A percentile compares a stretch with the other conserved stretches of the same genome.
These are phyloP conservation scores for Sugiyamaella mastotermitis DNA, from an alignment of 805 yeast genomes.

Conservation along the genomic window DNA sequence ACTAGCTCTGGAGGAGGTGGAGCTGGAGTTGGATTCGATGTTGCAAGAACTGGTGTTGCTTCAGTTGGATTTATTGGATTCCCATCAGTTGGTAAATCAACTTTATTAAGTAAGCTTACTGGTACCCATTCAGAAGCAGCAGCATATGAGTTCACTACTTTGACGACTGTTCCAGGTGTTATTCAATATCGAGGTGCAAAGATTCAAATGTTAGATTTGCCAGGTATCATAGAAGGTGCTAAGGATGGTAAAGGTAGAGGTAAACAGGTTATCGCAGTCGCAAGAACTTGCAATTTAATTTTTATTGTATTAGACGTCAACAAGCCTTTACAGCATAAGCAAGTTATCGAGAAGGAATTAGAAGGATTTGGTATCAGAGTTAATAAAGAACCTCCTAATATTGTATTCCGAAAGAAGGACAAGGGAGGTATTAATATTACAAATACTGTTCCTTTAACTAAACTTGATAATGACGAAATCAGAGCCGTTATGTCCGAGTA, in stretches of 20 bases:
- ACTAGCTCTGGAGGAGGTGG: constrained; percentile 79
- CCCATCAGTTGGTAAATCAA: constrained; percentile 82
- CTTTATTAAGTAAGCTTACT: constrained; percentile 79
- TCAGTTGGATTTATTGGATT: constrained; percentile 97
- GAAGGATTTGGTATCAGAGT: constrained; percentile 97
- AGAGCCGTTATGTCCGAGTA: constrained; percentile 95
- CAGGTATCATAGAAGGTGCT: constrained; percentile 98
- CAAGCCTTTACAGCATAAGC: constrained; percentile 91
- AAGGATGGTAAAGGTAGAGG: constrained; percentile 98
- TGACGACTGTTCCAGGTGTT: constrained; percentile 96
- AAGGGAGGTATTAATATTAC: constrained; percentile 94
- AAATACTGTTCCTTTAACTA: constrained; percentile 87
- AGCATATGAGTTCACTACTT: constrained; percentile 92
- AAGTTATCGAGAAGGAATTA: constrained; percentile 86
- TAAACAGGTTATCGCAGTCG: constrained; percentile 97
- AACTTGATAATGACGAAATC: constrained; percentile 86
- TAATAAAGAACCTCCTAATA: constrained; percentile 89
- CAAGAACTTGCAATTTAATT: constrained; percentile 91
- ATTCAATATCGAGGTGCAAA: constrained; percentile 95
- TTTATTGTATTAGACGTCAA: constrained; percentile 94
- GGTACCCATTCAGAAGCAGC: constrained; percentile 98
- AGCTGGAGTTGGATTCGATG: constrained; percentile 92
- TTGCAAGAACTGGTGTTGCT: constrained; percentile 97
- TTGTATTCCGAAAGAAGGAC: constrained; percentile 85
- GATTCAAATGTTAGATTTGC: constrained; percentile 95